Evolutionary conservation across 768 basidiomycete genomes (phyloP).

Genomic region (Fomitopsis serialis): DNA sequence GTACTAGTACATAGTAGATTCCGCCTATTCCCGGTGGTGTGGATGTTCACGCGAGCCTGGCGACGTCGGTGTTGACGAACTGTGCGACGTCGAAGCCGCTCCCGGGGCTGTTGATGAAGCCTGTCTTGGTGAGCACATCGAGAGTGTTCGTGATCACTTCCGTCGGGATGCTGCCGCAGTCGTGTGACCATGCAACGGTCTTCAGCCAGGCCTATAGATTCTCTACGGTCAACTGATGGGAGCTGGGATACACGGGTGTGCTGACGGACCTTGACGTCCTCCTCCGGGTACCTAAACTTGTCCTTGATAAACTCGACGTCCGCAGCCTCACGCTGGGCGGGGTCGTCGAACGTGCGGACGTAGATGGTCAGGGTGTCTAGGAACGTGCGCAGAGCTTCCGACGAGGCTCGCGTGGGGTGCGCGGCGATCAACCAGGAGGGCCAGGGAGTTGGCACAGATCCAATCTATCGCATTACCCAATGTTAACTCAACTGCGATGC

Average conservation of each 20-base stretch:
- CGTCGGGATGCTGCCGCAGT: constrained; percentile 59
- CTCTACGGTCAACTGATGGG: no score
- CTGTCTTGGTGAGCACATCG: constrained; percentile 70
- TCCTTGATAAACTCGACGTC: constrained; percentile 73
- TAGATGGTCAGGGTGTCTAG: constrained; percentile 56
- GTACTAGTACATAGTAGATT: background rate
- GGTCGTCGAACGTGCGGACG: constrained; percentile 61
- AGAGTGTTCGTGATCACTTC: constrained; percentile 67
- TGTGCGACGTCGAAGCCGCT: constrained; percentile 48
- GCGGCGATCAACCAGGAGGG: constrained; percentile 95
- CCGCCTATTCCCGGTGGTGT: background rate
- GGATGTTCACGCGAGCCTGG: constrained; percentile 33
- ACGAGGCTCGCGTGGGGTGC: constrained; percentile 58
- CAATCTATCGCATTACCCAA: constrained; percentile 45
- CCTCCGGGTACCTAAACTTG: constrained; percentile 75
- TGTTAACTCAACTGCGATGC: no score
- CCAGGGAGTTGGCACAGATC: constrained; percentile 90
- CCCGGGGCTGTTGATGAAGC: constrained; percentile 56
- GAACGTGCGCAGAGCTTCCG: constrained; percentile 49
- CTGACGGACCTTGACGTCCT: constrained; percentile 65
- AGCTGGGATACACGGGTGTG: background rate
- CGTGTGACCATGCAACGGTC: constrained; percentile 69
- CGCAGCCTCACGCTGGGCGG: constrained; percentile 46
- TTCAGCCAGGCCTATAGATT: constrained; percentile 77
- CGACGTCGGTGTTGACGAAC: constrained; percentile 57